Evolutionary conservation across 306 rosid genomes (phyloP), one percentile per base, ranked within the genome.

Genomic region (Ammopiptanthus mongolicus): DNA sequence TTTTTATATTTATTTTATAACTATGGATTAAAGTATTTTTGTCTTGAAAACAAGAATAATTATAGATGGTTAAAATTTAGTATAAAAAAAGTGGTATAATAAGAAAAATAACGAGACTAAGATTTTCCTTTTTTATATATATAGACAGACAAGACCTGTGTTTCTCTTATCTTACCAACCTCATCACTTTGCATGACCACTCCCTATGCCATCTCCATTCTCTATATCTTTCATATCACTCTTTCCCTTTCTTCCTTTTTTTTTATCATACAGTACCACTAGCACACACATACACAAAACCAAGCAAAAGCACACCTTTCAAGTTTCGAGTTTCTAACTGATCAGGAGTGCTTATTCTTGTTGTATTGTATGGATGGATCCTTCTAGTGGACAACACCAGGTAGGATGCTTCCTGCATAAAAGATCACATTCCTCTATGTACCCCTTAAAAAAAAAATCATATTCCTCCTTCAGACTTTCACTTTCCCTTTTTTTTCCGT

Each of bases 321-420:
- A 2, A 19, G 3, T 55, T 12, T 52, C 28, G 5, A 52, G 6
- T 69, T 69, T 44, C 19, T 14, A 47, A 67, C 33, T 28, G 25
- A 44, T n/a, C 19, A 50, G 42, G n/a, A 41, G 69, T 12, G 63
- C 22, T 36, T 65, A 11, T 17, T 10, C 48, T 22, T 19, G 58
- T 23, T 14, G 4, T 10, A 25, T 57, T 84, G 81, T 81, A 78
- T 80, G 85, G 80, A 90, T 90, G 91, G 93, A 90, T 86, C 83
- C 92, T 83, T 85, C 88, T 77, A 80, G 78, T 73, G 87, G 76
- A 69, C 88, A 80, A 71, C 84, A 77, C 48, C 93, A 88, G 86
- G 93, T 83, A 82, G 53, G 74, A 47, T 8, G 10, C 17, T 12
- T 61, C 62, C 29, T 67, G 53, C 70, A 44, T 22, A 22, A 21